A percentile compares a stretch with the other conserved stretches of the same genome.
Evolutionary conservation across 139 green algal genomes (phyloP).

Genomic region (Zygnema cylindricum): DNA sequence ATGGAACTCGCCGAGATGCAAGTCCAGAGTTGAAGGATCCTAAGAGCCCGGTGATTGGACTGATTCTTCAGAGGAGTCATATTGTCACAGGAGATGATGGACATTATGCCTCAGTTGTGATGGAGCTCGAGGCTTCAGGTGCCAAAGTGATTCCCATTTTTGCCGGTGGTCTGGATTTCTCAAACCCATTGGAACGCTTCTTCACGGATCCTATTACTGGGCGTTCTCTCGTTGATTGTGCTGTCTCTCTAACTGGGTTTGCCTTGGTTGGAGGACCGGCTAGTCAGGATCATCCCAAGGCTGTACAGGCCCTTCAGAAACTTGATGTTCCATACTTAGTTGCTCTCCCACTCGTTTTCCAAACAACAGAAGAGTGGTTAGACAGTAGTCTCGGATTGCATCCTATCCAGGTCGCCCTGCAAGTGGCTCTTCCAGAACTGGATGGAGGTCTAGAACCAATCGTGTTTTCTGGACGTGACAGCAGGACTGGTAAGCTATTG

Average conservation of each 20-base stretch:
- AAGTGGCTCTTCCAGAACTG: slow-evolving; percentile 98
- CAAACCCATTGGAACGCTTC: slow-evolving; percentile 93
- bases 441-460: slow-evolving; percentile 98
- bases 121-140: slow-evolving; percentile 89
- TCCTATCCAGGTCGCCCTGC: slow-evolving; percentile 87
- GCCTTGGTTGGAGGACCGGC: slow-evolving; percentile 94
- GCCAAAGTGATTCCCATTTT: slow-evolving; percentile 97
- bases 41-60: slow-evolving; percentile 90
- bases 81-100: slow-evolving; percentile 97
- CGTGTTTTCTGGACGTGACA: slow-evolving; percentile 96
- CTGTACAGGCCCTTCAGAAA: slow-evolving; percentile 90
- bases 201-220: slow-evolving; percentile 94
- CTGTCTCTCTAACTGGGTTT: slow-evolving; percentile 88
- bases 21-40: slow-evolving; percentile 50
- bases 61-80: slow-evolving; percentile 97
- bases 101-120: slow-evolving; percentile 79
- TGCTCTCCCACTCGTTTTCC: slow-evolving; percentile 96
- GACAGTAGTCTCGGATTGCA: slow-evolving; percentile 95
- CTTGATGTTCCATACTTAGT: slow-evolving; percentile 98
- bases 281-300: slow-evolving; percentile 94
- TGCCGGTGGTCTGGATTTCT: slow-evolving; percentile 96
- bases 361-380: slow-evolving; percentile 99
- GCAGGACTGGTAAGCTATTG: slow-evolving; percentile 75
- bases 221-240: slow-evolving; percentile 83
- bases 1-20: slow-evolving; percentile 82